phyloP scores from a whole-genome alignment of 108 stramenopile species.

The Pseudonitzschia pungens region DNA sequence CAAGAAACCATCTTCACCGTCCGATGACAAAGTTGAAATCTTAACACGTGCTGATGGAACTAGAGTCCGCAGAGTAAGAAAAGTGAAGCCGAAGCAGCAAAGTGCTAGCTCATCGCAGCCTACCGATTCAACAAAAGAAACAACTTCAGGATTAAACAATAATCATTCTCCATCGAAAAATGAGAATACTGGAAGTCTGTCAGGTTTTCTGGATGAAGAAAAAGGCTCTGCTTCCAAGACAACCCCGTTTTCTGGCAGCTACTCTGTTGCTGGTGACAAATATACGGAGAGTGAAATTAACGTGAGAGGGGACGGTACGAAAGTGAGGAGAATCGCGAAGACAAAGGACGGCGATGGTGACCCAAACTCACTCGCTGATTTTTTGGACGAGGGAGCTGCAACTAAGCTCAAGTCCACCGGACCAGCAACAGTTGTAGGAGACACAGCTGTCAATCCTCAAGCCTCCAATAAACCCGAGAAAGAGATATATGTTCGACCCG shows the following conservation, averaged over 20 bases:
- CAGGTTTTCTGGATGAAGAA: conserved; percentile 27
- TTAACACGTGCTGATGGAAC: conserved; percentile 51
- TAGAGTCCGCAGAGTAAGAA: conserved; percentile 43
- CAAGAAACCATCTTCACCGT: conserved; percentile 22
- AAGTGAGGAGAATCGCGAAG: conserved; percentile 40
- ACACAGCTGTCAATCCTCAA: conserved; percentile 8
- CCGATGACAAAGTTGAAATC: conserved; percentile 40
- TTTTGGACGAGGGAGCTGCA: conserved; percentile 12
- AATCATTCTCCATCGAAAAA: conserved; percentile 6
- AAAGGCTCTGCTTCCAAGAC: conserved; percentile 21
- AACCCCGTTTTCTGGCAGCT: conserved; percentile 35
- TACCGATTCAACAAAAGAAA: neutral
- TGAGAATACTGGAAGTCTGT: conserved; percentile 1
- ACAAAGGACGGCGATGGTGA: neutral
- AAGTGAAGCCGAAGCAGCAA: conserved; percentile 17
- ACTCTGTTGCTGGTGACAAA: conserved; percentile 42
- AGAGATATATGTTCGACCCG: conserved; percentile 51
- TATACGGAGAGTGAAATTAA: conserved; percentile 48
- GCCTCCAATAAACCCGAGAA: conserved; percentile 27
- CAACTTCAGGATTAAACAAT: neutral
- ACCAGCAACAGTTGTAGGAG: conserved; percentile 38
- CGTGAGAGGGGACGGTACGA: conserved; percentile 52
- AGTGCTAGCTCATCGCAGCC: neutral
- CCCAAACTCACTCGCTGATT: conserved; percentile 6
- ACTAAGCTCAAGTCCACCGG: conserved; percentile 26